Conservation (phyloP, 495 filamentous ascomycete genomes). For the Cudoniella acicularis region DNA sequence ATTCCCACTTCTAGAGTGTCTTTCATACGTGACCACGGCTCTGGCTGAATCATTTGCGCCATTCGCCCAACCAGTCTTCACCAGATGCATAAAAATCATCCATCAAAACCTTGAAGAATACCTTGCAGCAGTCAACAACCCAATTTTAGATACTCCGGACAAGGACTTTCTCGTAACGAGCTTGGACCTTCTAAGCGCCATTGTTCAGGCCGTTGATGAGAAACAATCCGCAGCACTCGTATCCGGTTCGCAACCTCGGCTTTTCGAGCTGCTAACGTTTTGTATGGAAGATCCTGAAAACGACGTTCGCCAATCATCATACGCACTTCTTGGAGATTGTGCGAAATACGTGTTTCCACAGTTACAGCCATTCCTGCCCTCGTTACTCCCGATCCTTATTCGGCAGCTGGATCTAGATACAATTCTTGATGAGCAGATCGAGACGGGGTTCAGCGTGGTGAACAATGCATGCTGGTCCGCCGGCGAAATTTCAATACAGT, state of each 20-base stretch:
- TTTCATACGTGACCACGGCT: constrained; percentile 90
- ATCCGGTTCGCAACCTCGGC: constrained; percentile 65
- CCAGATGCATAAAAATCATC: constrained; percentile 84
- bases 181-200: constrained; percentile 87
- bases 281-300: constrained; percentile 93
- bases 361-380: constrained; percentile 67
- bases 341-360: constrained; percentile 91
- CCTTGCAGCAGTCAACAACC: constrained; percentile 56
- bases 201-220: constrained; percentile 86
- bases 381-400: constrained; percentile 73
- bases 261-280: constrained; percentile 85
- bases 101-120: constrained; percentile 82
- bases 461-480: constrained; percentile 99
- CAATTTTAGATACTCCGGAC: constrained; percentile 74
- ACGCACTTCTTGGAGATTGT: constrained; percentile 92
- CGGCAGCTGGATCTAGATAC: constrained; percentile 80
- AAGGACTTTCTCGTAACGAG: constrained; percentile 98
- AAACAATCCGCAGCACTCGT: constrained; percentile 73
- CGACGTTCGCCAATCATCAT: constrained; percentile 94
- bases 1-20: constrained; percentile 89
- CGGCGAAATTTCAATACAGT: constrained; percentile 87
- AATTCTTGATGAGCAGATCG: constrained; percentile 67
- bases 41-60: constrained; percentile 78
- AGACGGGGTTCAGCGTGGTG: constrained; percentile 80
- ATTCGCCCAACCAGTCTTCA: constrained; percentile 80